Base-by-base conservation (phyloP, 1,139 yeast species). In the Geotrichum candidum region DNA sequence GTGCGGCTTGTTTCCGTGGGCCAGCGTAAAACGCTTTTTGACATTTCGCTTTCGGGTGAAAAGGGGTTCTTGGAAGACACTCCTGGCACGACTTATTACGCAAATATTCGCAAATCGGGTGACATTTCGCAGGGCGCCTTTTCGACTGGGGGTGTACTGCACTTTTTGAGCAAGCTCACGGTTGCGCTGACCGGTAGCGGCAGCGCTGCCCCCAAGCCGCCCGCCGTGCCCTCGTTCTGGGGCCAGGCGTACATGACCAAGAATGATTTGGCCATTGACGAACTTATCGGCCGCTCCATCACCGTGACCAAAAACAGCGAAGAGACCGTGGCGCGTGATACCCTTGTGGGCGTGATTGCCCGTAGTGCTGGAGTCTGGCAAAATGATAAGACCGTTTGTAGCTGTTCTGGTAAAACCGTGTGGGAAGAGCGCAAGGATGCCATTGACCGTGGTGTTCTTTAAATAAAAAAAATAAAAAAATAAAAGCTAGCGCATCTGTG, bases 301-400 rank as follows among this genome's bases (percentile, higher is more conserved):
- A 41, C 57, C 3, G 15, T 53, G 27, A 53, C 35, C 18, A 22
- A 31, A 4, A 31, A 53, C n/a, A 22, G 29, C 7, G 9, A 38
- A 13, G 51, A 25, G 23, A 51, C 25, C 22, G 46, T 41, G 22
- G 31, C 38, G 2, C 25, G 51, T 18, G 29, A 25, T 27, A 33
- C 46, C 41, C n/a, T 41, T 9, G 89, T 84, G 57, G 98, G 98
- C 29, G 96, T 94, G 35, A 84, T 94, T 72, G 98, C 98, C 1
- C 83, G 98, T 71, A 88, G 96, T 69, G 98, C 99, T 1, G 99
- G 99, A 13, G 88, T 86, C 22, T 94, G 98, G 98, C 96, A 94
- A 71, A 94, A 94, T 74, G 89, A 88, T 70, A 94, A 94, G 75
- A 85, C 86, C 66, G 96, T 94, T 0, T 94, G 99, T 75, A 87